Percentiles rank a stretch among this genome's conserved stretches.
phyloP scores from a whole-genome alignment of 2,329 filamentous ascomycete species.

The Colletotrichum karsti region DNA sequence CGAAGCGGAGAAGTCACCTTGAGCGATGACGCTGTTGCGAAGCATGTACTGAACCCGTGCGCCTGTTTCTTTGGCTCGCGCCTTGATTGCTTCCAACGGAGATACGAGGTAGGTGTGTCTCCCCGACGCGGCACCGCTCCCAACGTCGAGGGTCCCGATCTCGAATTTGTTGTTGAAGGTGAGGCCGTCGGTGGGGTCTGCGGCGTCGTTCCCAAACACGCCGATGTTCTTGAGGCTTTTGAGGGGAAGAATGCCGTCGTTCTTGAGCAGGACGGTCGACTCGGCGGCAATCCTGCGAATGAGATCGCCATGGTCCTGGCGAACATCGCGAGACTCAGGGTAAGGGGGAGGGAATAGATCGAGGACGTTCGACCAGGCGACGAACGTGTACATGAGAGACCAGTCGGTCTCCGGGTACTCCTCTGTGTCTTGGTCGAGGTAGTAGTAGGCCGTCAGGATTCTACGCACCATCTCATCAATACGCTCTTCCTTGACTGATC shows the following conservation, averaged over 20 bases:
- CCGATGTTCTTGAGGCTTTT: constrained; percentile 61
- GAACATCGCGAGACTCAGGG: constrained; percentile 62
- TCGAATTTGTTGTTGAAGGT: constrained; percentile 58
- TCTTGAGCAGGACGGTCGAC: constrained; percentile 74
- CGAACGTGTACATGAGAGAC: constrained; percentile 5
- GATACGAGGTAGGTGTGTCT: constrained; percentile 72
- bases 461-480: constrained; percentile 74
- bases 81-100: constrained; percentile 71
- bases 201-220: constrained; percentile 72
- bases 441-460: constrained; percentile 68
- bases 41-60: constrained; percentile 60
- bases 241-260: constrained; percentile 66
- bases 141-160: constrained; percentile 71
- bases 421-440: constrained; percentile 59
- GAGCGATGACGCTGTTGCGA: constrained; percentile 43
- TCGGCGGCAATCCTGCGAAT: constrained; percentile 63
- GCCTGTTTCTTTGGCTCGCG: constrained; percentile 56
- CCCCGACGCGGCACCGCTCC: constrained; percentile 70
- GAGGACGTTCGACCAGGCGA: constrained; percentile 4
- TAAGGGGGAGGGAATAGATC: constrained; percentile 31
- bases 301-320: constrained; percentile 66
- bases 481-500: constrained; percentile 65
- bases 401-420: constrained; percentile 50
- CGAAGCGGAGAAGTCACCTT: constrained; percentile 62
- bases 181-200: constrained; percentile 45